Base-by-base conservation (phyloP, 192 early-diverging fungal genomes). In the Gryganskiella cystojenkinii region DNA sequence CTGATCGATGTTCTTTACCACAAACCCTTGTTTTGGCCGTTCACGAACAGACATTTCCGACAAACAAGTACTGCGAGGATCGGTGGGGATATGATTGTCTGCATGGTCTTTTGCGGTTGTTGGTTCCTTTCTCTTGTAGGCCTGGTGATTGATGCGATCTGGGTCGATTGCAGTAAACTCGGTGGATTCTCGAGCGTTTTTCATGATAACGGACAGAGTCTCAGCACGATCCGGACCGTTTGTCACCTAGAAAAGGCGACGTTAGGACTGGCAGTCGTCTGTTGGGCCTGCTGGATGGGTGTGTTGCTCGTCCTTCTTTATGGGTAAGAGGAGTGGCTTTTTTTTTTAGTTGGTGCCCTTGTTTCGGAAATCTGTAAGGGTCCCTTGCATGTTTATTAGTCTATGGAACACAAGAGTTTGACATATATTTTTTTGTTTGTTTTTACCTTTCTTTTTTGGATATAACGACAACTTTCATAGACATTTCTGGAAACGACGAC, bases 231-330 rank as follows among this genome's bases (percentile, higher is more conserved):
- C 42, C 34, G 51, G 45, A 69, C 46, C 1, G 56, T 78, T 19
- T 78, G 74, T 53, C 60, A 33, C 10, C 55, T 78, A 4, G 74
- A 78, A 28, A 78, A 63, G 56, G 74, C 74, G 1, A 78, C 74
- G 0, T 24, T 78, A 24, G 74, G 74, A 11, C 56, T 78, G 5
- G 59, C 74, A 14, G 74, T 53, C 14, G 24, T 69, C 20, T 58
- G 74, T 28, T 78, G 74, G 74, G 55, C 61, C 19, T 78, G 74
- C 42, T 78, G 74, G 74, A 69, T 78, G 74, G 74, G 74, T 5
- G 74, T 78, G 25, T 25, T 78, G 7, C 35, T 78, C 15, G 74
- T 78, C 13, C 35, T 78, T 31, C 49, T 78, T 4, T 78, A 78
- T 37, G 74, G 74, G 73, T 76, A 76, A 62, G 58, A 20, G 28